These are phyloP conservation scores for Sonneratia caseolaris DNA, from an alignment of 345 rosid genomes.

Conservation along the genomic window DNA sequence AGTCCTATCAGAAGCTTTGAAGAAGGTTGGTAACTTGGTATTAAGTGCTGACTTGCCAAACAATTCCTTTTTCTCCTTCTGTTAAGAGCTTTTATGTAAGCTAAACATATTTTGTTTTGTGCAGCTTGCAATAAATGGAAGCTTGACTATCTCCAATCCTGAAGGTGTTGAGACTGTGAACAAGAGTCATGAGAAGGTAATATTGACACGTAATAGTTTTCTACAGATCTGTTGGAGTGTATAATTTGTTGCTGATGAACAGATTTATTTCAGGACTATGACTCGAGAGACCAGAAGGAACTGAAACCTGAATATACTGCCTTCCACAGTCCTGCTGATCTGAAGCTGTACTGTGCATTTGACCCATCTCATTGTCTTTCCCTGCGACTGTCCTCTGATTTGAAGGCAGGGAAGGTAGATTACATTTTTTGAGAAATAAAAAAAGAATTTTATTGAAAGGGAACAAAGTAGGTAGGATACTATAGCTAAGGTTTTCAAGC, in stretches of 20 bases:
- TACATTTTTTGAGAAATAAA: too few relatives aligned
- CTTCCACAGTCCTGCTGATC: not conserved
- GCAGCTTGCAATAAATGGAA: not conserved
- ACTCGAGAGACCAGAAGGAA: not conserved
- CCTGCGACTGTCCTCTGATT: slow-evolving; percentile 14
- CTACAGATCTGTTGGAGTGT: not conserved
- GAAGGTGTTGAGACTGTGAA: not conserved
- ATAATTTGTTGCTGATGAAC: not conserved
- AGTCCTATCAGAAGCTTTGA: slow-evolving; percentile 17
- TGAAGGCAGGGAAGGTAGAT: slow-evolving; percentile 24
- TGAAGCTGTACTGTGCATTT: slow-evolving; percentile 6
- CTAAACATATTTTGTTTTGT: not conserved
- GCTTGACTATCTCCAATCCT: not conserved
- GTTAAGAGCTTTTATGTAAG: not conserved
- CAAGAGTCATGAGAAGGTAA: not conserved
- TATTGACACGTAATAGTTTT: not conserved
- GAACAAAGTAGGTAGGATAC: too few relatives aligned
- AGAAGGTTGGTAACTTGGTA: slow-evolving; percentile 20
- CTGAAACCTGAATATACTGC: not conserved
- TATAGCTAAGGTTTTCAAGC: not conserved
- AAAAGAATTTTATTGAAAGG: too few relatives aligned
- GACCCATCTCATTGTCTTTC: slow-evolving; percentile 15
- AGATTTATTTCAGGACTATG: not conserved
- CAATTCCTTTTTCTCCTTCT: slow-evolving; percentile 4
- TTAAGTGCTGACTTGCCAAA: slow-evolving; percentile 3